Evolutionary conservation across 1,284 basidiomycete genomes (phyloP), one percentile per base, ranked within the genome.

Genomic region (Ustilago shanxiensis): DNA sequence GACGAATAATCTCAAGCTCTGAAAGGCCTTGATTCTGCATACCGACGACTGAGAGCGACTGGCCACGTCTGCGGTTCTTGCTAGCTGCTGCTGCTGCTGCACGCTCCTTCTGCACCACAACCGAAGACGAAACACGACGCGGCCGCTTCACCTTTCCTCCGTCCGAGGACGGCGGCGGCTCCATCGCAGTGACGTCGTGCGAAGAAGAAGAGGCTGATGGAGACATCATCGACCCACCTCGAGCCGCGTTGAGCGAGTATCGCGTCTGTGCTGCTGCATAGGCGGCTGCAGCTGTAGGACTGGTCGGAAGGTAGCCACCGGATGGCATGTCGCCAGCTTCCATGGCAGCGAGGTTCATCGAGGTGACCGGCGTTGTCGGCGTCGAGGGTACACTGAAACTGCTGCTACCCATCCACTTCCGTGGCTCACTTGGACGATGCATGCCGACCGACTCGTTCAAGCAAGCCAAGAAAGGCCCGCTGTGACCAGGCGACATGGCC

Each of bases 131-230:
- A 29, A 79, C 77, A 9, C 82, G 77, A 29, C 83, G 81, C 18
- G 76, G 76, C 9, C 83, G 70, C 60, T 79, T 85, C 22, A 81
- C 79, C 50, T 85, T 84, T 14, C 78, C 78, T n/a, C 82, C 83
- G 52, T 84, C 82, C 24, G 82, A 79, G 11, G 83, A 85, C 6
- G 69, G 65, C 13, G 73, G 75, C 18, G 74, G 69, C 28, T 77
- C 74, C 69, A 69, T 72, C 31, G 54, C 57, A 39, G 68, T 60
- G 29, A 63, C 56, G 20, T 72, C 67, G 37, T 69, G 63, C 41
- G 74, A 66, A n/a, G 63, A 57, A 1, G 69, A 60, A 18, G 71
- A 73, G 16, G 66, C 65, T 45, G 63, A 66, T 7, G 70, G 71
- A 18, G 75, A 72, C 65, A 75, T 66, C 61, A 74, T 57, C 3